A percentile compares a stretch with the other conserved stretches of the same genome.
Evolutionary conservation across 805 yeast genomes (phyloP).

Genomic region (Scheffersomyces amazonensis): DNA sequence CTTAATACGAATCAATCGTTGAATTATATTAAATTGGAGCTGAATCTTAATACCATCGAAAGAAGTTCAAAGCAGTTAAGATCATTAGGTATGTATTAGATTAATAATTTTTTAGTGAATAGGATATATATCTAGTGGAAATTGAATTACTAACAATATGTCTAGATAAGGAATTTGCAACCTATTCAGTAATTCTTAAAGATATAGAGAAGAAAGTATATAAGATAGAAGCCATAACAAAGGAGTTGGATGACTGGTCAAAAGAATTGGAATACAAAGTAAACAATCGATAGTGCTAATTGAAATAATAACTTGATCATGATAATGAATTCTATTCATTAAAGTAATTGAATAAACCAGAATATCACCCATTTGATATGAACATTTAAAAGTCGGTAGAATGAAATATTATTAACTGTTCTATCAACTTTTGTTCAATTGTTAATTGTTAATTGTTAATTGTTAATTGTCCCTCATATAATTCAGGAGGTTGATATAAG

Average conservation of each 20-base stretch:
- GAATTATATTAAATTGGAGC: constrained; percentile 45
- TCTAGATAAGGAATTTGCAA: constrained; percentile 23
- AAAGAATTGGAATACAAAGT: constrained; percentile 49
- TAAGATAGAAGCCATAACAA: constrained; percentile 43
- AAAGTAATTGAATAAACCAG: too few relatives aligned
- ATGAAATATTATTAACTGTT: too few relatives aligned
- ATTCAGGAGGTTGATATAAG: too few relatives aligned
- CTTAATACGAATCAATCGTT: constrained; percentile 58
- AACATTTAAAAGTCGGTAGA: too few relatives aligned
- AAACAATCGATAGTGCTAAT: not conserved
- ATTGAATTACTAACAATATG: constrained; percentile 5
- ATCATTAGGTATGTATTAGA: constrained; percentile 17
- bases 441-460: too few relatives aligned
- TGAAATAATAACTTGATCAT: too few relatives aligned
- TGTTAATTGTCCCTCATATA: too few relatives aligned
- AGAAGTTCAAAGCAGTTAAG: constrained; percentile 31
- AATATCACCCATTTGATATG: too few relatives aligned
- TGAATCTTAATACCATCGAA: constrained; percentile 41
- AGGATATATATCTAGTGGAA: too few relatives aligned
- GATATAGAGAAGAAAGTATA: constrained; percentile 33
- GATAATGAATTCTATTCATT: too few relatives aligned
- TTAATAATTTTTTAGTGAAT: not conserved
- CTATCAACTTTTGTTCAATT: too few relatives aligned
- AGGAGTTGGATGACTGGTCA: constrained; percentile 63
- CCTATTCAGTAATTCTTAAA: constrained; percentile 18